Conservation (phyloP, 148 eudicot species). For the Agrostemma githago region DNA sequence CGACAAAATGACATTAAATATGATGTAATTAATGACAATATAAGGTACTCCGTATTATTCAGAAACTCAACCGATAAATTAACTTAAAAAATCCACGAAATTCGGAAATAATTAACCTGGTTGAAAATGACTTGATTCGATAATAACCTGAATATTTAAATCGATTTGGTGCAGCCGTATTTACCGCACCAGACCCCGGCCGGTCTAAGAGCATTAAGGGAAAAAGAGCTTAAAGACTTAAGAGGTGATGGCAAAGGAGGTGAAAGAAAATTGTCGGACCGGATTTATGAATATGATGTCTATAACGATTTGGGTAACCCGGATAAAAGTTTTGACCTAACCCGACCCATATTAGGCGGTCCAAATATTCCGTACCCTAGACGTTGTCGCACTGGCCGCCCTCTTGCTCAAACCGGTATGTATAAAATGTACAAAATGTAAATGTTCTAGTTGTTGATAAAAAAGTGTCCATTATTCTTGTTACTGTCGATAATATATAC, state of each 20-base stretch:
- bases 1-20: too few species aligned
- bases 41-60: too few species aligned
- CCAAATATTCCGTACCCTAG: conserved; percentile 68
- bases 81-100: too few species aligned
- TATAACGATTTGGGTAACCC: conserved; percentile 94
- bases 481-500: background rate
- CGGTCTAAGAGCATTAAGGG: conserved; percentile 72
- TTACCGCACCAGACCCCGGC: conserved; percentile 80
- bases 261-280: conserved; percentile 60
- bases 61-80: too few species aligned
- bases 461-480: too few species aligned
- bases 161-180: conserved; percentile 58
- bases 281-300: conserved; percentile 67
- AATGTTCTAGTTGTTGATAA: too few species aligned
- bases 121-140: too few species aligned
- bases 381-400: conserved; percentile 92
- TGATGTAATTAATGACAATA: too few species aligned
- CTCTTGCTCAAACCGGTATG: conserved; percentile 61
- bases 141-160: background rate
- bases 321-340: conserved; percentile 49
- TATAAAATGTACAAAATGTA: too few species aligned
- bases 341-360: conserved; percentile 77
- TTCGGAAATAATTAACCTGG: too few species aligned
- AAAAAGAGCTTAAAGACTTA: conserved; percentile 61
- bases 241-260: conserved; percentile 84